Conservation (phyloP, 768 basidiomycete species). For the Scleroderma bovista region DNA sequence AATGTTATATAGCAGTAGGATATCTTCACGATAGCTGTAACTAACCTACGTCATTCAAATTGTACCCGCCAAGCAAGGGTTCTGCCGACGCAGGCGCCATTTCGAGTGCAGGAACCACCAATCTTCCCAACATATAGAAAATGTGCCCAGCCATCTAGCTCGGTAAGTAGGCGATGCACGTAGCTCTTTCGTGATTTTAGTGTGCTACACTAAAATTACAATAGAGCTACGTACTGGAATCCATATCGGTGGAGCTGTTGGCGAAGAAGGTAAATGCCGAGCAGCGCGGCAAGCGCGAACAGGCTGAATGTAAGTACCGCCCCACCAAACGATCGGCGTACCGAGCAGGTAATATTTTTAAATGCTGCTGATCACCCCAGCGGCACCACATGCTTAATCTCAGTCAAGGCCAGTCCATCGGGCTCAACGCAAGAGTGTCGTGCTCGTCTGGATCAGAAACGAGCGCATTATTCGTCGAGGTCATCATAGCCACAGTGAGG, state of each 20-base stretch:
- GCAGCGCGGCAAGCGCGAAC: conserved; percentile 42
- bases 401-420: conserved; percentile 91
- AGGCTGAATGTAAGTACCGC: conserved; percentile 64
- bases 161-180: neutral
- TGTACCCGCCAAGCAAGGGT: too few relatives aligned
- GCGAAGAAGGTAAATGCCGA: conserved; percentile 72
- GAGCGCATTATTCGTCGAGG: conserved; percentile 97
- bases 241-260: conserved; percentile 90
- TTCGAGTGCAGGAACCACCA: conserved; percentile 91
- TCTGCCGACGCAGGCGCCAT: too few relatives aligned
- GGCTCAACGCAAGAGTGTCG: conserved; percentile 91
- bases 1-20: too few relatives aligned
- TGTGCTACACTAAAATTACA: neutral
- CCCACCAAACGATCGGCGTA: conserved; percentile 93
- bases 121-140: conserved; percentile 91
- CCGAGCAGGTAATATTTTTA: conserved; percentile 94
- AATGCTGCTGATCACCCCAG: conserved; percentile 80
- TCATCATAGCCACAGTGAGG: conserved; percentile 99
- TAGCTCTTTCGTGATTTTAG: too few relatives aligned
- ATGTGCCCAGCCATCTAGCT: conserved; percentile 89
- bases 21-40: too few relatives aligned
- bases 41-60: too few relatives aligned
- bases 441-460: conserved; percentile 98
- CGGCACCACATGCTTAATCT: conserved; percentile 92
- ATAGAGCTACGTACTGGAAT: conserved; percentile 53